Conservation (phyloP, 2,329 filamentous ascomycete genomes). For the Penicillium sp. region DNA sequence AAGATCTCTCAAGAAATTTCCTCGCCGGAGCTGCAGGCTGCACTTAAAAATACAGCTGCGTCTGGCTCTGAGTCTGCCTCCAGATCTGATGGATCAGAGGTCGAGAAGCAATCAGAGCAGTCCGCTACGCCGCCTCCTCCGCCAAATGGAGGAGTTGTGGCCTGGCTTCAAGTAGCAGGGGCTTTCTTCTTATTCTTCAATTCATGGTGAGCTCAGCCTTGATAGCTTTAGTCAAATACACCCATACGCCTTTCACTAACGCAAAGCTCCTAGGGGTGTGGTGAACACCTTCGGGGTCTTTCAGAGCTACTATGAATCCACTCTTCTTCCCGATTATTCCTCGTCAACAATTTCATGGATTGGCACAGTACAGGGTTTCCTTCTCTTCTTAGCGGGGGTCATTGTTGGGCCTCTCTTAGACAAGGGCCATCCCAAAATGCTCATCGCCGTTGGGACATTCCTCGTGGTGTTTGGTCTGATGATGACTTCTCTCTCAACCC, state of each 20-base stretch:
- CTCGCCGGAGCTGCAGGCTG: too few species aligned
- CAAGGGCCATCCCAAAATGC: slow-evolving; percentile 44
- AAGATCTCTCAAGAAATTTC: too few species aligned
- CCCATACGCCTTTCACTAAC: too few species aligned
- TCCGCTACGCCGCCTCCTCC: slow-evolving; percentile 1
- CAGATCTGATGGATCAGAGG: background rate
- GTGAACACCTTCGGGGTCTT: slow-evolving; percentile 47
- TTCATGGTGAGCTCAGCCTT: slow-evolving; percentile 16
- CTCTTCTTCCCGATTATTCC: slow-evolving; percentile 15
- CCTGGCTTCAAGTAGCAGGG: slow-evolving; percentile 23
- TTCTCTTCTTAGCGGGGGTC: slow-evolving; percentile 46
- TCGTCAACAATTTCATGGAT: slow-evolving; percentile 46
- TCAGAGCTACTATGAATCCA: slow-evolving; percentile 46
- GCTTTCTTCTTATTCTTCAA: slow-evolving; percentile 26
- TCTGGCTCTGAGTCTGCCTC: too few species aligned
- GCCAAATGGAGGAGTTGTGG: slow-evolving; percentile 20
- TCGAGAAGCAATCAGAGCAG: slow-evolving; percentile 6
- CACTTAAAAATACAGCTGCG: too few species aligned
- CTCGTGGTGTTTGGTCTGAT: slow-evolving; percentile 51
- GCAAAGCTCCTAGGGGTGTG: slow-evolving; percentile 31
- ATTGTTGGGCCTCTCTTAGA: slow-evolving; percentile 50
- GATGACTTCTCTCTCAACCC: slow-evolving; percentile 47
- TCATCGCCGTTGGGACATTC: slow-evolving; percentile 44
- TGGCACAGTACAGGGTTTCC: slow-evolving; percentile 48
- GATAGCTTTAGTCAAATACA: too few species aligned